A percentile compares a stretch with the other conserved stretches of the same genome.
Evolutionary conservation across 2,329 filamentous ascomycete genomes (phyloP).

Genomic region (Colletotrichum godetiae): DNA sequence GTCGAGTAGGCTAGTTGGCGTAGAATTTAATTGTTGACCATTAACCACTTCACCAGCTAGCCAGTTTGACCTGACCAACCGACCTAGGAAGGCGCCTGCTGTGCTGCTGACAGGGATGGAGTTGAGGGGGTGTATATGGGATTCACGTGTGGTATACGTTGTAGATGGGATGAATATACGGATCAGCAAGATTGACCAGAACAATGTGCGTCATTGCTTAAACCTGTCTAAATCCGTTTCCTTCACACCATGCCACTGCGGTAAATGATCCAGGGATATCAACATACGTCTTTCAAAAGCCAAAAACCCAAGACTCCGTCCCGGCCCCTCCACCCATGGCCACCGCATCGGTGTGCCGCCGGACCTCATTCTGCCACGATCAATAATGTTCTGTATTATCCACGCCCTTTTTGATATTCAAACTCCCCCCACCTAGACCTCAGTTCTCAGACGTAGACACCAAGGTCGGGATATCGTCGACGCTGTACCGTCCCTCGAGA

Average conservation of each 20-base stretch:
- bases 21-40: too few relatives aligned
- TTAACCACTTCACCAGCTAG: too few relatives aligned
- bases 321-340: not conserved
- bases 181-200: constrained; percentile 1
- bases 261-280: constrained; percentile 34
- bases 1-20: too few relatives aligned
- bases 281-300: constrained; percentile 1
- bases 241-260: constrained; percentile 25
- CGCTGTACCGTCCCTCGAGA: constrained; percentile 78
- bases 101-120: not conserved
- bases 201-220: constrained; percentile 1
- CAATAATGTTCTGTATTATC: constrained; percentile 1
- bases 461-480: constrained; percentile 83
- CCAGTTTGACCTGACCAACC: too few relatives aligned
- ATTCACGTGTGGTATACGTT: too few relatives aligned
- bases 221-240: constrained; percentile 21
- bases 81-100: too few relatives aligned
- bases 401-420: not conserved
- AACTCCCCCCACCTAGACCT: not conserved
- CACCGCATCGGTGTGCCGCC: not conserved
- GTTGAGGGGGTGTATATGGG: not conserved
- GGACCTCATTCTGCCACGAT: not conserved
- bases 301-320: constrained; percentile 9
- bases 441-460: constrained; percentile 53
- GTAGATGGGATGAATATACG: too few relatives aligned